Conservation (phyloP, 768 basidiomycete species). For the Tulasnella sp. region DNA sequence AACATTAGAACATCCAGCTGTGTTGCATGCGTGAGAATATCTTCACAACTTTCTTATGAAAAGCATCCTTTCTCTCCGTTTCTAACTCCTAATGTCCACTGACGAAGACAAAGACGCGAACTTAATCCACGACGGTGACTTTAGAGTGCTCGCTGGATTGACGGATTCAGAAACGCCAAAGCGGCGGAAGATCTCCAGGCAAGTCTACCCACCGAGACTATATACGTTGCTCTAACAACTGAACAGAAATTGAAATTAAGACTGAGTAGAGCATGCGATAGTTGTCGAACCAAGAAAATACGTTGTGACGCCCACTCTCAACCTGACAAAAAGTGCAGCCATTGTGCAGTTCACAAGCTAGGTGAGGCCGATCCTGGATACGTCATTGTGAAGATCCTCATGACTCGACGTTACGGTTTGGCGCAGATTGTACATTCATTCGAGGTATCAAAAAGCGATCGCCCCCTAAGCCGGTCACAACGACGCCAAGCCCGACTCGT, state of each 20-base stretch:
- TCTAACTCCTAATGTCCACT: no score
- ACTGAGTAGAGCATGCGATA: slow-evolving; percentile 53
- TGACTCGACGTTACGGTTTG: slow-evolving; percentile 23
- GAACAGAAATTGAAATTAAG: no score
- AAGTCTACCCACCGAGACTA: neutral
- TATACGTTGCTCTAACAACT: neutral
- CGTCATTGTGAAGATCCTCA: slow-evolving; percentile 25
- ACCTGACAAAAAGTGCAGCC: slow-evolving; percentile 15
- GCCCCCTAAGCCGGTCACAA: slow-evolving; percentile 48
- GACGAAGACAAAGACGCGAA: slow-evolving; percentile 8
- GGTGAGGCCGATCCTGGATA: slow-evolving; percentile 44
- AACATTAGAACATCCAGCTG: no score
- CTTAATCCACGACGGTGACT: neutral
- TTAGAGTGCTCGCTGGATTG: neutral
- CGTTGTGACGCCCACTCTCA: slow-evolving; percentile 31
- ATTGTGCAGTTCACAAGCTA: slow-evolving; percentile 34
- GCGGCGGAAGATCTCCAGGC: slow-evolving; percentile 8
- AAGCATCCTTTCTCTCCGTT: no score
- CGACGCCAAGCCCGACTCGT: neutral
- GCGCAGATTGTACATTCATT: slow-evolving; percentile 42
- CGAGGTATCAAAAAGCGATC: slow-evolving; percentile 40
- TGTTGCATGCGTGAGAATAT: no score
- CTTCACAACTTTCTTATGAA: no score
- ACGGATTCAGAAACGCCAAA: neutral
- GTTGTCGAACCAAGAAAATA: slow-evolving; percentile 69